Conservation (phyloP, 129 eudicot species). For the Ambrosia trifida region DNA sequence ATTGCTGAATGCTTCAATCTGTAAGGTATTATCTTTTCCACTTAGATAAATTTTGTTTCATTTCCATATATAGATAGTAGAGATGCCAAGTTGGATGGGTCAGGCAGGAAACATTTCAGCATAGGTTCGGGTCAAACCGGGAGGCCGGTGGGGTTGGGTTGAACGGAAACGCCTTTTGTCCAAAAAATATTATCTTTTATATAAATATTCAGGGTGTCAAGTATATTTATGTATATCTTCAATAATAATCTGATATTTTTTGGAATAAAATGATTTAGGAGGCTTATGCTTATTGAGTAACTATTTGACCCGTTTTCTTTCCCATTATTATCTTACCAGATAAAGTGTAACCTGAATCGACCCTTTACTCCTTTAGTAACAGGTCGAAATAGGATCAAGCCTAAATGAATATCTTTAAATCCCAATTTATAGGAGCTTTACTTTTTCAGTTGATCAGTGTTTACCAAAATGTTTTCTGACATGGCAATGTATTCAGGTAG, state of each 20-base stretch:
- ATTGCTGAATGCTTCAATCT: constrained; percentile 65
- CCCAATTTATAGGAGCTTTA: neutral
- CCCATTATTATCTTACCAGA: neutral
- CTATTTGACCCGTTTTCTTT: constrained; percentile 1
- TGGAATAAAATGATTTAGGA: neutral
- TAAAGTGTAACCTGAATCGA: neutral
- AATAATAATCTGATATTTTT: neutral
- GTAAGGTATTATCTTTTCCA: constrained; percentile 48
- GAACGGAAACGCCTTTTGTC: neutral
- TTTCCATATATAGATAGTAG: neutral
- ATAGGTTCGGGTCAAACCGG: neutral
- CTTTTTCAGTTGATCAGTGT: neutral
- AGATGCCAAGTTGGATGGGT: neutral
- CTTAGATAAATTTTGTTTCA: neutral
- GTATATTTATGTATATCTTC: neutral
- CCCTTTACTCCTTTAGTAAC: neutral
- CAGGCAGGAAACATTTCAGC: neutral
- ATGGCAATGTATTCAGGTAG: constrained; percentile 51
- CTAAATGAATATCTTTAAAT: constrained; percentile 7
- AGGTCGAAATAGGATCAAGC: neutral
- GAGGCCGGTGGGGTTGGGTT: neutral
- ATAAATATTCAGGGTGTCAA: neutral
- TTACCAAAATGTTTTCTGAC: neutral
- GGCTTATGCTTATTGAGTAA: neutral
- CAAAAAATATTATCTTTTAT: neutral